phyloP scores from a whole-genome alignment of 495 filamentous ascomycete genomes.

The Penicillium nucicola region DNA sequence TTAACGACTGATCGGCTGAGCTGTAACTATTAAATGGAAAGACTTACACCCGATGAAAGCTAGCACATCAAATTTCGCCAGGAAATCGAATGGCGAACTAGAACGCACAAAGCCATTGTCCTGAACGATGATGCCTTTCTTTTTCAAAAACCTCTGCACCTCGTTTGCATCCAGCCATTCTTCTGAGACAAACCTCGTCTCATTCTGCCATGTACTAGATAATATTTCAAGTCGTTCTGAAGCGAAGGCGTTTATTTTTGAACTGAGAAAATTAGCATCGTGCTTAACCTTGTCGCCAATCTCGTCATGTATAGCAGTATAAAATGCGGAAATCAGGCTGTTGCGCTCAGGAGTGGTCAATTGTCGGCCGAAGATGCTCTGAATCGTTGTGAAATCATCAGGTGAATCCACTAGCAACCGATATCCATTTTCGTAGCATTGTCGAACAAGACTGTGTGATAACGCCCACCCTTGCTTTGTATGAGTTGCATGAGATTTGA shows the following conservation, averaged over 20 bases:
- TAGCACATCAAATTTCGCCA: too few species aligned
- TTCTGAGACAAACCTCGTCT: slow-evolving; percentile 14
- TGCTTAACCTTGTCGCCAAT: slow-evolving; percentile 18
- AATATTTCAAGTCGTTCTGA: slow-evolving; percentile 12
- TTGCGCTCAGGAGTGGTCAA: slow-evolving; percentile 19
- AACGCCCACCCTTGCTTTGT: slow-evolving; percentile 16
- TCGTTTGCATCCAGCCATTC: slow-evolving; percentile 31
- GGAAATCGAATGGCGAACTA: too few species aligned
- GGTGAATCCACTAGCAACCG: slow-evolving; percentile 23
- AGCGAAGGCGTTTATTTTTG: slow-evolving; percentile 11
- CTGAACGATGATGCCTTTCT: slow-evolving; percentile 9
- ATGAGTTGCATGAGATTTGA: slow-evolving; percentile 4
- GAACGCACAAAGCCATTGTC: too few species aligned
- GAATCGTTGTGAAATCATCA: not conserved
- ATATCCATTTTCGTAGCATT: slow-evolving; percentile 25
- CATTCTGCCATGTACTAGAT: slow-evolving; percentile 21
- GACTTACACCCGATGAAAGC: too few species aligned
- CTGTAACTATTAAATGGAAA: too few species aligned
- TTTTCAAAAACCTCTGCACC: slow-evolving; percentile 24
- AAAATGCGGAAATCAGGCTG: slow-evolving; percentile 18
- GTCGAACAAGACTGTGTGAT: slow-evolving; percentile 27
- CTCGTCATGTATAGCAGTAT: slow-evolving; percentile 18
- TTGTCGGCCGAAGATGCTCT: slow-evolving; percentile 19
- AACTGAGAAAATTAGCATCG: slow-evolving; percentile 13
- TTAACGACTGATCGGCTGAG: too few species aligned